Conservation (phyloP, 1,139 yeast species). For the Zygoascus hellenicus region DNA sequence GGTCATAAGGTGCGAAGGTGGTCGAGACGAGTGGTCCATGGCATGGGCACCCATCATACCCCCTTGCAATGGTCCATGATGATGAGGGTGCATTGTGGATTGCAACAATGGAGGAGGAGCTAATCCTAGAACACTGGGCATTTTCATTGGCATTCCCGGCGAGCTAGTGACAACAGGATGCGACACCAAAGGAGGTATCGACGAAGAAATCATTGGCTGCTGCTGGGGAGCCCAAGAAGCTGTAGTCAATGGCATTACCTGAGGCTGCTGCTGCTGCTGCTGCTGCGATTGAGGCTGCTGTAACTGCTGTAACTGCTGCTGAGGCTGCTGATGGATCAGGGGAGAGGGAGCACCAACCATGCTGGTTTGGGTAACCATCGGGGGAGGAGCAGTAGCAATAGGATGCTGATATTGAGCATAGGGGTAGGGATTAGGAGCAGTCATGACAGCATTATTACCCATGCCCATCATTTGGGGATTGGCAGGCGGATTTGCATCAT, state of each 20-base stretch:
- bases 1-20: constrained; percentile 28
- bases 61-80: neutral
- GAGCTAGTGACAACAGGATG: no score
- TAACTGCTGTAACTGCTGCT: neutral
- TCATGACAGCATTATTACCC: no score
- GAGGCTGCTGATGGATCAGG: constrained; percentile 1
- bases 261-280: constrained; percentile 14
- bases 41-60: constrained; percentile 1
- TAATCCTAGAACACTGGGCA: constrained; percentile 4
- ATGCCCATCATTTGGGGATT: no score
- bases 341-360: neutral
- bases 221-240: no score
- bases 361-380: no score
- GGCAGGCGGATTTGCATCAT: neutral
- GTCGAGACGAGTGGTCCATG: constrained; percentile 14
- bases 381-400: no score
- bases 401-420: no score
- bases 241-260: neutral
- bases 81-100: neutral
- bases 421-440: no score
- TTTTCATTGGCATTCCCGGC: neutral
- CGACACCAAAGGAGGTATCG: no score
- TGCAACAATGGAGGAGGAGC: constrained; percentile 5
- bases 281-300: constrained; percentile 14
- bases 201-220: no score